These are phyloP conservation scores for Kalaharituber pfeilii DNA, from an alignment of 2,329 filamentous ascomycete genomes.

Conservation along the genomic window DNA sequence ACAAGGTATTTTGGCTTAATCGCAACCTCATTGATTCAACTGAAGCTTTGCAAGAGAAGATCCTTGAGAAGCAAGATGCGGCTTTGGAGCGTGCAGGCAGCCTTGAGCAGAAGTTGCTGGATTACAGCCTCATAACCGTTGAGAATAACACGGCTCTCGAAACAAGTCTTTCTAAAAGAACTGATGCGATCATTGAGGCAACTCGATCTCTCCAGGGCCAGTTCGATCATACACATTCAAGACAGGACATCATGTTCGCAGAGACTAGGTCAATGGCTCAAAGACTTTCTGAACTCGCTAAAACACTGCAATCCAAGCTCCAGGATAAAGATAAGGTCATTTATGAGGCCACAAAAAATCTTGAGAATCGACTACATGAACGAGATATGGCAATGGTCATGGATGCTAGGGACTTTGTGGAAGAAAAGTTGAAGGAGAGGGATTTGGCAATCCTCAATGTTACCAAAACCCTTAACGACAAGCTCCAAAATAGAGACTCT, in stretches of 20 bases:
- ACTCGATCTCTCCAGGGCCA: not conserved
- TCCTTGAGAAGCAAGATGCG: not conserved
- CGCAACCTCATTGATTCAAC: not conserved
- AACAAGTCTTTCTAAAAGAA: not conserved
- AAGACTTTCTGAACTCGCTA: not conserved
- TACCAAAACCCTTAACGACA: not conserved
- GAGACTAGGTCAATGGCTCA: not conserved
- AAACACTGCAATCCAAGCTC: not conserved
- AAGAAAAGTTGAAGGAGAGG: not conserved
- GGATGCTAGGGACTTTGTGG: not conserved
- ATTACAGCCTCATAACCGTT: constrained; percentile 1
- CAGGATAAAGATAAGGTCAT: not conserved
- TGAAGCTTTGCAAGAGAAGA: not conserved
- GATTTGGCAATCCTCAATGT: not conserved
- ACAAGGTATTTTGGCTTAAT: not conserved
- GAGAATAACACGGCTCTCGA: not conserved
- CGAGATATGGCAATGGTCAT: constrained; percentile 1
- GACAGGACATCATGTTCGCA: not conserved
- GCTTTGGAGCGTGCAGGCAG: not conserved
- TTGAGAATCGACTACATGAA: not conserved
- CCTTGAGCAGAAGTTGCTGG: not conserved
- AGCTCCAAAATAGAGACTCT: not conserved
- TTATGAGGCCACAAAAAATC: not conserved
- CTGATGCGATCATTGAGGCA: not conserved
- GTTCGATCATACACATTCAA: not conserved